Percentiles rank a stretch among this genome's conserved stretches.
Evolutionary conservation across 495 filamentous ascomycete genomes (phyloP).

Genomic region (Chaetomium fimeti): DNA sequence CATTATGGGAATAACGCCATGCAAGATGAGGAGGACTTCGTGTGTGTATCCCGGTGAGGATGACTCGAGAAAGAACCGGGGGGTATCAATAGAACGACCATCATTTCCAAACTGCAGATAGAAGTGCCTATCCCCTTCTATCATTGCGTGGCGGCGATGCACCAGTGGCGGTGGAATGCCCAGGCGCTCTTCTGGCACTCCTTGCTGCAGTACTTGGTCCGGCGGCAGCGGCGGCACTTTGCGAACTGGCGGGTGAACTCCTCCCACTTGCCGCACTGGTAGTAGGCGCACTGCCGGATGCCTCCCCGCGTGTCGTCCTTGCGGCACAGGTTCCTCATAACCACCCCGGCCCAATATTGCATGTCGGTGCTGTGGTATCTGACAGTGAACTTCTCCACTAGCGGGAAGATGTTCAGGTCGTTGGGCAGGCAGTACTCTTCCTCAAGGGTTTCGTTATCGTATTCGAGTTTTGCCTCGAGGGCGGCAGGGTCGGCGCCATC

Average conservation of each 20-base stretch:
- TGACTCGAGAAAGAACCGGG: constrained; percentile 24
- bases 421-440: constrained; percentile 91
- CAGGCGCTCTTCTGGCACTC: constrained; percentile 99
- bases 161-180: constrained; percentile 98
- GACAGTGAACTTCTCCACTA: constrained; percentile 97
- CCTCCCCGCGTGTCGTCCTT: constrained; percentile 93
- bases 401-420: constrained; percentile 95
- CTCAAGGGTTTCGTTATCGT: constrained; percentile 60
- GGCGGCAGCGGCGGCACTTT: constrained; percentile 92
- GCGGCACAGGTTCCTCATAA: constrained; percentile 97
- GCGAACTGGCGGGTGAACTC: constrained; percentile 94
- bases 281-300: constrained; percentile 95
- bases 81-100: constrained; percentile 39
- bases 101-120: constrained; percentile 16
- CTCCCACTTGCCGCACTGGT: constrained; percentile 97
- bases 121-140: not conserved
- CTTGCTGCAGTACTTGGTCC: constrained; percentile 99
- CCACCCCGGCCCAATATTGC: constrained; percentile 99
- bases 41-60: constrained; percentile 28
- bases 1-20: constrained; percentile 39
- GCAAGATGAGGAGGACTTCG: constrained; percentile 17
- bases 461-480: constrained; percentile 40
- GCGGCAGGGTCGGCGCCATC: constrained; percentile 60
- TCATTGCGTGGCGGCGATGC: constrained; percentile 67
- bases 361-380: constrained; percentile 92